A percentile compares a stretch with the other conserved stretches of the same genome.
These are phyloP conservation scores for Gymnopus androsaceus DNA, from an alignment of 1,284 basidiomycete species.

Conservation along the genomic window DNA sequence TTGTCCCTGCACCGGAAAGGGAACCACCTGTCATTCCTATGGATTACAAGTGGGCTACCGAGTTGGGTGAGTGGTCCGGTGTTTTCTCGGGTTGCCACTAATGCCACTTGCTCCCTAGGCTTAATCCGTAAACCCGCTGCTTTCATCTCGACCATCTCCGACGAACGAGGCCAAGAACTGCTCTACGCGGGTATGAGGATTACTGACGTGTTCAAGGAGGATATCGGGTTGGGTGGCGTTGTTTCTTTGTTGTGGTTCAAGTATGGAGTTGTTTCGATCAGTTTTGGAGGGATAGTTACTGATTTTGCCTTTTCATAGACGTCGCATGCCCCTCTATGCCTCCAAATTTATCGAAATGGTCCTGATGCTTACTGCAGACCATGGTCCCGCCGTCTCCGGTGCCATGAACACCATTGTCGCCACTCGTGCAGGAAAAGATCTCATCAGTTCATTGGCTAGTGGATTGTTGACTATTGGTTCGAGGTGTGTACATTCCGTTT, in stretches of 20 bases:
- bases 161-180: slow-evolving; percentile 98
- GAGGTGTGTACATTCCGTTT: slow-evolving; percentile 30
- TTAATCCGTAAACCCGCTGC: slow-evolving; percentile 98
- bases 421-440: slow-evolving; percentile 96
- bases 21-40: slow-evolving; percentile 96
- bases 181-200: slow-evolving; percentile 99
- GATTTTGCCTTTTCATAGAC: neutral
- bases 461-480: slow-evolving; percentile 98
- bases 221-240: slow-evolving; percentile 97
- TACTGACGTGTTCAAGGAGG: slow-evolving; percentile 97
- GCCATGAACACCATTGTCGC: slow-evolving; percentile 99
- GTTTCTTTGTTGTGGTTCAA: slow-evolving; percentile 98
- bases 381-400: slow-evolving; percentile 95
- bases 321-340: slow-evolving; percentile 72
- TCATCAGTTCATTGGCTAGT: slow-evolving; percentile 95
- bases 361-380: slow-evolving; percentile 97
- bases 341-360: slow-evolving; percentile 99
- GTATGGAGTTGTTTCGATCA: slow-evolving; percentile 43
- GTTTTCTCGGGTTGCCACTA: neutral
- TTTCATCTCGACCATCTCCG: slow-evolving; percentile 99
- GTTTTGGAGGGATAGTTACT: neutral
- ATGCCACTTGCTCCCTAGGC: slow-evolving; percentile 56
- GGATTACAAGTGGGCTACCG: slow-evolving; percentile 99
- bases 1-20: slow-evolving; percentile 77
- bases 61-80: neutral